phyloP scores from a whole-genome alignment of 2,329 filamentous ascomycete genomes.

The Phaeosphaeria sp. region DNA sequence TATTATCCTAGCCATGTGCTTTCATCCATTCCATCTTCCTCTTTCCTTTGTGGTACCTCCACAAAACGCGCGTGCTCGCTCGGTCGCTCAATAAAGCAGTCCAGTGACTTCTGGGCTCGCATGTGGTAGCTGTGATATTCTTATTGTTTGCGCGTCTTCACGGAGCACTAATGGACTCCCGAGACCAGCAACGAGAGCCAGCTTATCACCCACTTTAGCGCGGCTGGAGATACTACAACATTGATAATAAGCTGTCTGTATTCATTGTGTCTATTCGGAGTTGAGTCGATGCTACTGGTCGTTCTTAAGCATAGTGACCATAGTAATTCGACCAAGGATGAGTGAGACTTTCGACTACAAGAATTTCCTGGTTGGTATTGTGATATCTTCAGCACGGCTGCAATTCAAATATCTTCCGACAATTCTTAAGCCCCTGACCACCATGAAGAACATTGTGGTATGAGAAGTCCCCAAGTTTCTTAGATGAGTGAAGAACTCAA shows the following conservation, averaged over 20 bases:
- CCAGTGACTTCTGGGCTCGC: too few species aligned
- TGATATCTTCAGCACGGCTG: background rate
- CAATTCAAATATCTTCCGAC: background rate
- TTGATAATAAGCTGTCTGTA: background rate
- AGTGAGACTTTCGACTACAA: background rate
- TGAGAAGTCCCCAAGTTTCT: background rate
- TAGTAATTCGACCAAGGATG: background rate
- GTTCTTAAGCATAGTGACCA: too few species aligned
- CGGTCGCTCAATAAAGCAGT: too few species aligned
- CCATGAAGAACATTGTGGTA: background rate
- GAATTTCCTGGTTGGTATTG: background rate
- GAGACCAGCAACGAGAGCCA: background rate
- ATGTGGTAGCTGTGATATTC: background rate
- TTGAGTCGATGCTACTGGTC: too few species aligned
- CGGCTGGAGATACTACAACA: background rate
- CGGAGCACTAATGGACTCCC: background rate
- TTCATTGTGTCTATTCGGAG: background rate
- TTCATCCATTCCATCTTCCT: background rate
- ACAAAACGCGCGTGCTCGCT: too few species aligned
- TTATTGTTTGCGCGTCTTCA: background rate
- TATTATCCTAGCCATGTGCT: background rate
- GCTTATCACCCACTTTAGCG: background rate
- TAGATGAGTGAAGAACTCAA: constrained; percentile 5
- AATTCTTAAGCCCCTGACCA: background rate
- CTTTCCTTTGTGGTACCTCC: background rate